These are phyloP conservation scores for Rhinocladiella similis DNA, from an alignment of 2,329 filamentous ascomycete species.

Conservation along the genomic window DNA sequence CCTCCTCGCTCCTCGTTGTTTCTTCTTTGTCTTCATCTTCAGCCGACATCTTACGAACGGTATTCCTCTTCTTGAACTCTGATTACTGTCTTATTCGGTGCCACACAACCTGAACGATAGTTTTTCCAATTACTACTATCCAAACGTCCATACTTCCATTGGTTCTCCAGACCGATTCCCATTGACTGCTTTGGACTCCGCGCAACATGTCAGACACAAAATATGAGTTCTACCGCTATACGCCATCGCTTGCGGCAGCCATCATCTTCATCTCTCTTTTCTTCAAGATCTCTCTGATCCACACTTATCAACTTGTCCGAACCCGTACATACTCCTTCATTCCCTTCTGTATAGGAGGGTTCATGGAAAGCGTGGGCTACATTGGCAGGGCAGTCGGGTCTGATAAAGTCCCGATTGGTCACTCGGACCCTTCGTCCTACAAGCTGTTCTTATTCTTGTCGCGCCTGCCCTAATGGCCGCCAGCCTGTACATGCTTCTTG, in stretches of 20 bases:
- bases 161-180: no score
- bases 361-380: neutral
- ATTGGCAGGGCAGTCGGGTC: neutral
- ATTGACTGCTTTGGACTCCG: no score
- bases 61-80: no score
- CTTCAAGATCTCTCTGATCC: neutral
- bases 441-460: conserved; percentile 36
- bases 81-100: no score
- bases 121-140: no score
- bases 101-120: no score
- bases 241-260: neutral
- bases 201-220: neutral
- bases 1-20: no score
- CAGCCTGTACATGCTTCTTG: conserved; percentile 43
- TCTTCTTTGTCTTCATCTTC: no score
- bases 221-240: neutral
- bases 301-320: neutral
- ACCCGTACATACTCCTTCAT: neutral
- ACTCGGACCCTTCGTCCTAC: neutral
- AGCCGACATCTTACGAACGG: no score
- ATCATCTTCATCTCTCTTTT: neutral
- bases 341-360: neutral
- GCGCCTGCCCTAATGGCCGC: conserved; percentile 44
- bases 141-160: no score
- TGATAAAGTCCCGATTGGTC: neutral